phyloP scores from a whole-genome alignment of 2,329 filamentous ascomycete genomes.

The Cordyceps cicadae region DNA sequence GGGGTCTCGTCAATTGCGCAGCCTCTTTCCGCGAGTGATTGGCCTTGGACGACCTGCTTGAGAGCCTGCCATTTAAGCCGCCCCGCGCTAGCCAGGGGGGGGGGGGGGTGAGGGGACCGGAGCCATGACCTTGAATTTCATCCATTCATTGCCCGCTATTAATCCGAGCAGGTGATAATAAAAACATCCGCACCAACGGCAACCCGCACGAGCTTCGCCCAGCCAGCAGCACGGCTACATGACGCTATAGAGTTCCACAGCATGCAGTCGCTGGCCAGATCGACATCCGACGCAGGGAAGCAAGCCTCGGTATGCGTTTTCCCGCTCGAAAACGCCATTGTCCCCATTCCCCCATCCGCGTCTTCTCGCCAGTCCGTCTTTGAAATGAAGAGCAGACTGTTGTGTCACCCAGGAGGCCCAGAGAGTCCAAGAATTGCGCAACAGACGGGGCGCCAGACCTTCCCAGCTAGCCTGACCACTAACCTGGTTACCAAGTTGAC shows the following conservation, averaged over 20 bases:
- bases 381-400: background rate
- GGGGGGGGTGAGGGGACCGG: constrained; percentile 1
- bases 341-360: background rate
- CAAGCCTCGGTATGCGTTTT: background rate
- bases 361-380: background rate
- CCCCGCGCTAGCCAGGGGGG: constrained; percentile 6
- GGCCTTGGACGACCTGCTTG: background rate
- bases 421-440: background rate
- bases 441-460: constrained; percentile 4
- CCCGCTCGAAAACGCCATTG: background rate
- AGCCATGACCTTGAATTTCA: background rate
- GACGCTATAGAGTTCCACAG: background rate
- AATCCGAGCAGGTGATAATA: background rate
- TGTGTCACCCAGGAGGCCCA: background rate
- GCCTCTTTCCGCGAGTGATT: background rate
- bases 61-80: background rate
- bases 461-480: background rate
- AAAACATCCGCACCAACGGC: background rate
- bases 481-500: background rate
- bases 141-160: no score
- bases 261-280: background rate
- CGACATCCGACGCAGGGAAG: background rate
- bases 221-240: background rate
- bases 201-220: background rate
- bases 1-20: constrained; percentile 7